Conservation (phyloP, 2,329 filamentous ascomycete species). For the Eutypa lata region DNA sequence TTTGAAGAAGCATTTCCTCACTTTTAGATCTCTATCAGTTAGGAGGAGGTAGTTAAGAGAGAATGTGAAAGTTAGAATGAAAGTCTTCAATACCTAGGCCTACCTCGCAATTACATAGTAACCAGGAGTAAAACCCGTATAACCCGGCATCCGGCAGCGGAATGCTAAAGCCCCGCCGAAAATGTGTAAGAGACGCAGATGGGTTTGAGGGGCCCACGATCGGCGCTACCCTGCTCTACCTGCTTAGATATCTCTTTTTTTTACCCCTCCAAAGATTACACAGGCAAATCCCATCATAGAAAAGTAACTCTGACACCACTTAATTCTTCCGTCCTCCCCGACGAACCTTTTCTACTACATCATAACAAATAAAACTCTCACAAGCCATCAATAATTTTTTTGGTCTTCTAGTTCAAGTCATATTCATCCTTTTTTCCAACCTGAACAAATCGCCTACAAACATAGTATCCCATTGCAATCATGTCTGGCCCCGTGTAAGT, state of each 20-base stretch:
- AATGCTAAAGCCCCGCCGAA: constrained; percentile 9
- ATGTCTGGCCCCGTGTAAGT: constrained; percentile 71
- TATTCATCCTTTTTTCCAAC: neutral
- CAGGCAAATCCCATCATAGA: neutral
- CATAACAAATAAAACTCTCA: neutral
- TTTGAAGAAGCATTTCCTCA: no score
- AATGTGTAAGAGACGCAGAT: neutral
- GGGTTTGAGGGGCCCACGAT: neutral
- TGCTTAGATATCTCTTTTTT: neutral
- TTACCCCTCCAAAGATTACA: constrained; percentile 3
- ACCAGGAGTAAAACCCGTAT: neutral
- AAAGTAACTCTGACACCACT: constrained; percentile 5
- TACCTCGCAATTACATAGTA: no score
- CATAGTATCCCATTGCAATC: constrained; percentile 32
- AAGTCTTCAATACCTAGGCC: no score
- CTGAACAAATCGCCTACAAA: neutral
- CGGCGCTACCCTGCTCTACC: neutral
- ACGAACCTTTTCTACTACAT: constrained; percentile 2
- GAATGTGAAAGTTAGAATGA: no score
- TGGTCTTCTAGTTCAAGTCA: neutral
- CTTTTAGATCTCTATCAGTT: no score
- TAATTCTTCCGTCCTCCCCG: constrained; percentile 4
- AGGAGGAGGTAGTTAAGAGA: no score
- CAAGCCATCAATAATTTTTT: neutral
- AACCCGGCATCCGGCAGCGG: neutral